Evolutionary conservation across 2,329 filamentous ascomycete species (phyloP), one percentile per base, ranked within the genome.

Genomic region (Teratosphaeria epicoccoides): DNA sequence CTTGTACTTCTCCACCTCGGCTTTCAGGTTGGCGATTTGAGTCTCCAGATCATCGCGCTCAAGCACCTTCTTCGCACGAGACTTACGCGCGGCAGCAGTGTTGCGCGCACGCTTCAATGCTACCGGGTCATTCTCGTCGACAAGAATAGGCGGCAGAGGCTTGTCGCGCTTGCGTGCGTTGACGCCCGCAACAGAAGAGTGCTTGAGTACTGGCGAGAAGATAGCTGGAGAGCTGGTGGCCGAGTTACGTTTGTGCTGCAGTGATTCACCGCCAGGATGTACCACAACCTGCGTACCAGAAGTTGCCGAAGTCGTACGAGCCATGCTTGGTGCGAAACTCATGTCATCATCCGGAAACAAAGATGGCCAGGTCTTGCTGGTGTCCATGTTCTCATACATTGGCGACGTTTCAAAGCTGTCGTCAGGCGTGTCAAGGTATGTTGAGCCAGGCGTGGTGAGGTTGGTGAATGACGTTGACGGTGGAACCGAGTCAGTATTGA

Each of bases 41-140:
- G 78, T 78, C 73, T 94, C 86, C 45, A 95, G 76, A 52, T 83
- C 80, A 51, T 87, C 83, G 55, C 91, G 76, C 60, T 84, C 80
- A 66, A 85, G 78, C 52, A 87, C 82, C 75, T 95, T 95, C 59
- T 88, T 84, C 64, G 88, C 84, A 49, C 91, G 84, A 54, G 89
- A 95, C 73, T 95, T 95, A 59, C 91, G 88, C 62, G 91, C 91
- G 17, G 91, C 91, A 68, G 94, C 80, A 7, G 89, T 95, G 70
- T 96, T 97, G 60, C 89, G 85, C 48, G 89, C 90, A 68, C 91
- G 87, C 82, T 96, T 96, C 77, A 90, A 80, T 20, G 88, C 88
- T n/a, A 85, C 68, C 9, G 79, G 80, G 63, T 96, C 90, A 43
- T 62, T 72, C 0, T 83, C 80, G 60, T 96, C 87, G 33, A 89